phyloP scores from a whole-genome alignment of 495 filamentous ascomycete species.

The Tuber aestivum region DNA sequence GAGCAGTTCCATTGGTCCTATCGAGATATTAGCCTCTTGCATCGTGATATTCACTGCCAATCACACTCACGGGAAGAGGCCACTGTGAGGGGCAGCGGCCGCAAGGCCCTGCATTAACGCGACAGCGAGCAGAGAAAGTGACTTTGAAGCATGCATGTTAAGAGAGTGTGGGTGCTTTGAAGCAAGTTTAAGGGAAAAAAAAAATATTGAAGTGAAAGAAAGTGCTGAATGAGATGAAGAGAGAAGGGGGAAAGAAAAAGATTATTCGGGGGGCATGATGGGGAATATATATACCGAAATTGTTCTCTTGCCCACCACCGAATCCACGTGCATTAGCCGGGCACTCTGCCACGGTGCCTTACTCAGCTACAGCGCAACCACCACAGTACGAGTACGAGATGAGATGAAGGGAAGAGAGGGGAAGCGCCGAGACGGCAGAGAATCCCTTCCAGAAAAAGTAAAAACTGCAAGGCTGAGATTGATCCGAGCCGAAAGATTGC shows the following conservation, averaged over 20 bases:
- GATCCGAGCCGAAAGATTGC: not conserved
- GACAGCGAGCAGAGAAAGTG: slow-evolving; percentile 19
- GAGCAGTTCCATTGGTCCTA: slow-evolving; percentile 10
- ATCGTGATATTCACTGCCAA: not conserved
- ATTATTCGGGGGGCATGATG: not conserved
- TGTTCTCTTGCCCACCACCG: not conserved
- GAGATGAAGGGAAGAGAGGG: not conserved
- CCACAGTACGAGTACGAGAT: not conserved
- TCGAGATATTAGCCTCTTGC: slow-evolving; percentile 6
- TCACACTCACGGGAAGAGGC: not conserved
- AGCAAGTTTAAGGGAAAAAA: not conserved
- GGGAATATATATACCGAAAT: slow-evolving; percentile 4
- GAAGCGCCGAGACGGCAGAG: not conserved
- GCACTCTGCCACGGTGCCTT: not conserved
- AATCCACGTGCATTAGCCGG: not conserved
- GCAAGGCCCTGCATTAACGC: slow-evolving; percentile 26
- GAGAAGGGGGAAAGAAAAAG: not conserved
- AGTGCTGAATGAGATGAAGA: not conserved
- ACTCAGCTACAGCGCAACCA: not conserved
- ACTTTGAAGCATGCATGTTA: slow-evolving; percentile 14
- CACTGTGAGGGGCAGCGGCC: slow-evolving; percentile 21
- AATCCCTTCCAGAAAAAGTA: not conserved
- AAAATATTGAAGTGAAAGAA: not conserved
- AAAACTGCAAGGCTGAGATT: not conserved
- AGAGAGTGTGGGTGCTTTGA: not conserved